A percentile compares a stretch with the other conserved stretches of the same genome.
Evolutionary conservation across 2,329 filamentous ascomycete genomes (phyloP).

Genomic region (Xylariaceae sp.): DNA sequence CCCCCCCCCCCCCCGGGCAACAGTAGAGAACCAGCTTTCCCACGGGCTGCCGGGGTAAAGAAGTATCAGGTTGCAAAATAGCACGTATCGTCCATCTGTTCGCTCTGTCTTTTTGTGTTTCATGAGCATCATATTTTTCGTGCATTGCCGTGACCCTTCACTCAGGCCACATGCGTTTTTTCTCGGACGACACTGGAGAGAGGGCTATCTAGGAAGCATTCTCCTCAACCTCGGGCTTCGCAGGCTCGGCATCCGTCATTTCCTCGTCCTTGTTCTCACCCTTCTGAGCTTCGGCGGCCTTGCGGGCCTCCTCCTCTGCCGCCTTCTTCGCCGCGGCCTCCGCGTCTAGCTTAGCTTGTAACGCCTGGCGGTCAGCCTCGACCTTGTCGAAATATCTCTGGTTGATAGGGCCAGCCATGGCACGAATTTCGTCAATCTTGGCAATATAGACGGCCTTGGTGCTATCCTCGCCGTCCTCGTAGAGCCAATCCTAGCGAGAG

Average conservation of each 20-base stretch:
- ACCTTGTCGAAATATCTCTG: conserved; percentile 95
- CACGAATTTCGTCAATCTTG: conserved; percentile 94
- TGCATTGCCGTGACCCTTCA: no score
- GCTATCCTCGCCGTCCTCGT: conserved; percentile 92
- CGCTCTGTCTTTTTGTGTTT: no score
- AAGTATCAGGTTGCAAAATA: no score
- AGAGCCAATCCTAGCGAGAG: conserved; percentile 81
- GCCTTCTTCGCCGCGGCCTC: conserved; percentile 71
- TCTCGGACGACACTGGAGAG: no score
- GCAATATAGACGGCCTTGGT: conserved; percentile 89
- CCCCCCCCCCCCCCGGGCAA: no score
- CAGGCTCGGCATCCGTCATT: conserved; percentile 57
- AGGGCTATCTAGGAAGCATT: conserved; percentile 31
- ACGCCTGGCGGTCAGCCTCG: conserved; percentile 75
- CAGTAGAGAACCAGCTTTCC: no score
- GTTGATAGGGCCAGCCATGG: conserved; percentile 82
- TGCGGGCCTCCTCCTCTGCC: conserved; percentile 35
- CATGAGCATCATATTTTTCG: no score
- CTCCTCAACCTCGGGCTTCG: conserved; percentile 47
- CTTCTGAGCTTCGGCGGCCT: conserved; percentile 47
- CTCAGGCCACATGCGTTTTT: no score
- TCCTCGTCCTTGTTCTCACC: conserved; percentile 51
- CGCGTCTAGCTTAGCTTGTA: conserved; percentile 71
- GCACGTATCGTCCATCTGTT: no score
- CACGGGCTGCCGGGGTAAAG: no score